Evolutionary conservation across 2,329 filamentous ascomycete species (phyloP).

Genomic region (Rasamsonia emersonii): DNA sequence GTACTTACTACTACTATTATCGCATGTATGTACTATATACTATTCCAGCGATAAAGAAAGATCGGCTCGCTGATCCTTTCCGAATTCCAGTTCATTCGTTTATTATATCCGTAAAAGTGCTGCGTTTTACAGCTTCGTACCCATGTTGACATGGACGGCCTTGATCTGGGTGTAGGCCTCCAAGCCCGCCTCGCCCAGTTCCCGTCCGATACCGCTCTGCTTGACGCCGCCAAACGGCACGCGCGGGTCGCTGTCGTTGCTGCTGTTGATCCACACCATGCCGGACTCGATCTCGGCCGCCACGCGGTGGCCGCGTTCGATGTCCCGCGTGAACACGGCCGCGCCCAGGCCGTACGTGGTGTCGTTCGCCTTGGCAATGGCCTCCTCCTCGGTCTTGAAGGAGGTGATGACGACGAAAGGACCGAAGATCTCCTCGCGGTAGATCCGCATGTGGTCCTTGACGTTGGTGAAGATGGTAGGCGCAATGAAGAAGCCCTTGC

Average conservation of each 20-base stretch:
- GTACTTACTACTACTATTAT: no score
- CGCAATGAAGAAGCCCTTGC: conserved; percentile 32
- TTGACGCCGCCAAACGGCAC: conserved; percentile 38
- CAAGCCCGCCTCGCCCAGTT: conserved; percentile 35
- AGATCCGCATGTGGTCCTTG: conserved; percentile 28
- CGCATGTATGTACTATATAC: no score
- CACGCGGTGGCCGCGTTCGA: conserved; percentile 35
- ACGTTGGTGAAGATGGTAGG: conserved; percentile 32
- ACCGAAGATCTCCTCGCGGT: conserved; percentile 37
- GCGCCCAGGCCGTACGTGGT: conserved; percentile 35
- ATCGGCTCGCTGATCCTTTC: no score
- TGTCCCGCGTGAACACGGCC: conserved; percentile 34
- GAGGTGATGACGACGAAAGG: conserved; percentile 33
- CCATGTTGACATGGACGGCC: conserved; percentile 35
- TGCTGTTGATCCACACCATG: conserved; percentile 41
- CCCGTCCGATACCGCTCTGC: conserved; percentile 43
- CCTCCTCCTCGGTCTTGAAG: conserved; percentile 33
- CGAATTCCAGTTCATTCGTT: no score
- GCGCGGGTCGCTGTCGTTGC: conserved; percentile 32
- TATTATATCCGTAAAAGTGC: no score
- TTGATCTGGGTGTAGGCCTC: conserved; percentile 33
- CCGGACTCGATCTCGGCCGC: conserved; percentile 36
- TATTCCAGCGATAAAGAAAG: no score
- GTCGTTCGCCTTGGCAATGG: conserved; percentile 30
- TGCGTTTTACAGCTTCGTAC: conserved; percentile 20